phyloP scores from a whole-genome alignment of 1,139 yeast species.

The Yamadazyma trypodendri region DNA sequence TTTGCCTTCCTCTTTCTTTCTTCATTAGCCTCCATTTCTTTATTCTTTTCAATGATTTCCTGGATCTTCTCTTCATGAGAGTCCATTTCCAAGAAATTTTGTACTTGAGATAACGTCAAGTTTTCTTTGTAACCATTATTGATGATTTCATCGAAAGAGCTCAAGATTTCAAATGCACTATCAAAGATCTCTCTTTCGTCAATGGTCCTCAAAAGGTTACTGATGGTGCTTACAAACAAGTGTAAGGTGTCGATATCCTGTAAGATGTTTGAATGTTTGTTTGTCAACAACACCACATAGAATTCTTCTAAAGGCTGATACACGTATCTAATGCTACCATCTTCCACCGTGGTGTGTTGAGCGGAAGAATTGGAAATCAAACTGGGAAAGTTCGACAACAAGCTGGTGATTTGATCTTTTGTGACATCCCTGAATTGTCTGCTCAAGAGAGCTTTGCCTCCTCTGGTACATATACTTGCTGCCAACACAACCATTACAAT shows the following conservation, averaged over 20 bases:
- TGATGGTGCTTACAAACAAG: constrained; percentile 77
- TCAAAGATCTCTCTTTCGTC: constrained; percentile 85
- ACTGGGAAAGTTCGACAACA: constrained; percentile 83
- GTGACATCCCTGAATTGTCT: constrained; percentile 89
- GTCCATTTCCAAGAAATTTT: constrained; percentile 93
- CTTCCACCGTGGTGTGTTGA: constrained; percentile 95
- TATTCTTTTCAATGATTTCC: constrained; percentile 94
- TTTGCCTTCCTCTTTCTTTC: constrained; percentile 95
- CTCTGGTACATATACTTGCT: constrained; percentile 92
- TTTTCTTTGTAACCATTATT: constrained; percentile 90
- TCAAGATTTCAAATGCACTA: constrained; percentile 82
- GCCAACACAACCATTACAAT: constrained; percentile 60
- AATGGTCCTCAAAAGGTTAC: constrained; percentile 66
- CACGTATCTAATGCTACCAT: constrained; percentile 87
- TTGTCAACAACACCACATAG: constrained; percentile 88
- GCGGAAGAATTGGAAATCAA: constrained; percentile 68
- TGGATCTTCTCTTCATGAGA: constrained; percentile 98
- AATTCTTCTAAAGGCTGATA: constrained; percentile 96
- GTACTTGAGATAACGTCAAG: constrained; percentile 77
- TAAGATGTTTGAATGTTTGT: constrained; percentile 85
- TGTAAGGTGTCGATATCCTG: constrained; percentile 94
- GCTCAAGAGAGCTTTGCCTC: constrained; percentile 90
- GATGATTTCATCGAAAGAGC: constrained; percentile 93
- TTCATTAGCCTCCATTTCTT: constrained; percentile 95
- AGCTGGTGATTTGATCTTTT: constrained; percentile 81